These are phyloP conservation scores for Arachis monticola DNA, from an alignment of 331 rosid species.

Conservation along the genomic window DNA sequence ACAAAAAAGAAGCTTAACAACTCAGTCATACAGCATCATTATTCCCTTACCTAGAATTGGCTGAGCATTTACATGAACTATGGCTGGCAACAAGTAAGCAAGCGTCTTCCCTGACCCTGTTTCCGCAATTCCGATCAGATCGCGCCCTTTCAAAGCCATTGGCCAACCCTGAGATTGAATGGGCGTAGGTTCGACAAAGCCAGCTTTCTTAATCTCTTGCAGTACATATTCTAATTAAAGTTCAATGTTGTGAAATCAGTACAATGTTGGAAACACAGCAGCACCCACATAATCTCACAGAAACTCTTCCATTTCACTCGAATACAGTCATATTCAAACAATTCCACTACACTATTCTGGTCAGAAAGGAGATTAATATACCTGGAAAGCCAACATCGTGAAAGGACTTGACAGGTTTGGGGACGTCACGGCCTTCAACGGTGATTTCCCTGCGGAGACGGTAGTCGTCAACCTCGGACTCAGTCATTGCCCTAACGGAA, in stretches of 20 bases:
- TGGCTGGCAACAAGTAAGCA: conserved; percentile 95
- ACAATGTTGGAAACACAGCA: conserved; percentile 2
- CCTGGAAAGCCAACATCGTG: conserved; percentile 89
- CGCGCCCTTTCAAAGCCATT: conserved; percentile 98
- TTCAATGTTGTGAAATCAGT: conserved; percentile 37
- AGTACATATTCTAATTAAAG: conserved; percentile 74
- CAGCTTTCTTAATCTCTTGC: conserved; percentile 83
- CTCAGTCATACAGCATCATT: conserved; percentile 43
- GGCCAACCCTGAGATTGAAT: conserved; percentile 99
- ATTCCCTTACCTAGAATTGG: conserved; percentile 75
- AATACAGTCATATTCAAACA: neutral
- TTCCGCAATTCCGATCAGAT: conserved; percentile 97
- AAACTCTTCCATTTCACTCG: neutral
- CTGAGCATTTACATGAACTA: conserved; percentile 97
- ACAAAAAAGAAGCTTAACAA: neutral
- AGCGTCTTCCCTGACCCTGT: conserved; percentile 99
- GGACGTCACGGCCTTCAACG: conserved; percentile 93
- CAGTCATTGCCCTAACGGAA: conserved; percentile 80
- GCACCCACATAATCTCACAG: neutral
- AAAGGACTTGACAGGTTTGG: conserved; percentile 86
- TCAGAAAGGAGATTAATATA: conserved; percentile 1
- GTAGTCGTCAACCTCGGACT: conserved; percentile 76
- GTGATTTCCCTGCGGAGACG: conserved; percentile 79
- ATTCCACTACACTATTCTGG: neutral
- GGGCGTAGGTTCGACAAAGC: conserved; percentile 90